Evolutionary conservation across 495 filamentous ascomycete species (phyloP), one percentile per base, ranked within the genome.

Genomic region (Daldinia decipiens): DNA sequence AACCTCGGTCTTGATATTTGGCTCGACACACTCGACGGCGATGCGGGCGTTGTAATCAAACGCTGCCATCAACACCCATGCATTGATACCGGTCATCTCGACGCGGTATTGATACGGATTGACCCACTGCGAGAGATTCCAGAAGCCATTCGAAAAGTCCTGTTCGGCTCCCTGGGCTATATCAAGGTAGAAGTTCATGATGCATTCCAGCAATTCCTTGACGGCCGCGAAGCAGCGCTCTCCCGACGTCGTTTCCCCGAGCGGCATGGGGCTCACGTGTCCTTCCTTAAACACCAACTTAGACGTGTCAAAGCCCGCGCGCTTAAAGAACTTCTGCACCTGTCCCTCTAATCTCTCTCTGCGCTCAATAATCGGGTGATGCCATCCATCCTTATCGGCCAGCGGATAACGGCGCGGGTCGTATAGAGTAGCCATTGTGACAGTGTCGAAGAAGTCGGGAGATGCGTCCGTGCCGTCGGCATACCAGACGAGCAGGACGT

Each of bases 11-110:
- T 38, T 51, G 4, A 43, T 15, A 1, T 59, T 58, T 9, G 73
- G 65, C 0, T 47, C 38, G 3, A 77, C 7, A 21, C 55, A 54
- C 63, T 77, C 75, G 0, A 77, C 68, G 4, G 56, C 27, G 36
- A 77, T 74, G 32, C 75, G 75, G 13, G 73, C 75, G 29, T 77
- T 62, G 32, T 52, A 77, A 56, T 68, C 62, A 13, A 72, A 61
- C 13, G 71, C 36, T 1, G 68, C 62, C 75, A 77, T 77, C 5
- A 77, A 24, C 5, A 51, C n/a, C 75, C 75, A 77, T 24, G 75
- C 73, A 31, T 64, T 68, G 65, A 77, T 77, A 3, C 75, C 75
- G 1, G 73, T 32, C 73, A 77, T 70, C 47, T 77, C 75, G 13
- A 77, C 29, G 19, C 75, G 71, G 9, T 39, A 12, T 57, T 68